Evolutionary conservation across 495 filamentous ascomycete species (phyloP).

Genomic region (Penicillium robsamsonii): DNA sequence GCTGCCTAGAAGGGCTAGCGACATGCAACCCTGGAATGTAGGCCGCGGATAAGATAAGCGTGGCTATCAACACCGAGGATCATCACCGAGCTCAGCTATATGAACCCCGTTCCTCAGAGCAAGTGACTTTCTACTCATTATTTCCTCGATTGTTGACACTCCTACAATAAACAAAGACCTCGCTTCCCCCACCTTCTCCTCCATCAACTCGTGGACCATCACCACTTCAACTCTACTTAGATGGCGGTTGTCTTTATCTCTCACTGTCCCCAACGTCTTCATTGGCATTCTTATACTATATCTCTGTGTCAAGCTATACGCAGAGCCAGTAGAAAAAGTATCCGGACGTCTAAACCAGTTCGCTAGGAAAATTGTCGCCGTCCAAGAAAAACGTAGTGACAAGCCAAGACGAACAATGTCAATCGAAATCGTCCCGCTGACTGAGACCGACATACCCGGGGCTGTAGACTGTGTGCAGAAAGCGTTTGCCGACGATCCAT

Average conservation of each 20-base stretch:
- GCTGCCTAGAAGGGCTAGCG: conserved; percentile 28
- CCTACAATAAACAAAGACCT: conserved; percentile 10
- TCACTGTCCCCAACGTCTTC: conserved; percentile 34
- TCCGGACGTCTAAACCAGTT: conserved; percentile 21
- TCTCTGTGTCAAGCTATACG: conserved; percentile 37
- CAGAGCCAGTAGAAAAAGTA: conserved; percentile 38
- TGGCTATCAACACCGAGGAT: conserved; percentile 7
- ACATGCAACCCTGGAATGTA: background rate
- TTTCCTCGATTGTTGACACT: conserved; percentile 1
- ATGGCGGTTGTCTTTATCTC: conserved; percentile 40
- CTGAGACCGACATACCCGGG: conserved; percentile 57
- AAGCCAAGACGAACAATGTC: conserved; percentile 42
- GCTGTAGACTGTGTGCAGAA: conserved; percentile 57
- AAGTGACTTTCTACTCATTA: background rate
- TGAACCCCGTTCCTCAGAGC: conserved; percentile 13
- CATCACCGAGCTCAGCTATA: conserved; percentile 18
- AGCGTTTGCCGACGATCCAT: conserved; percentile 65
- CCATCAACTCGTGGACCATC: conserved; percentile 19
- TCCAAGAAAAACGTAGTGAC: conserved; percentile 24
- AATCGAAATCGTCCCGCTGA: conserved; percentile 54
- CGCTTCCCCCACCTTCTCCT: background rate
- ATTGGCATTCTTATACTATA: conserved; percentile 42
- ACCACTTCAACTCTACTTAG: conserved; percentile 31
- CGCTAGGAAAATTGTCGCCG: conserved; percentile 16
- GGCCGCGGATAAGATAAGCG: conserved; percentile 18